phyloP scores from a whole-genome alignment of 75 land plant species.

The Gnetum montanum region DNA sequence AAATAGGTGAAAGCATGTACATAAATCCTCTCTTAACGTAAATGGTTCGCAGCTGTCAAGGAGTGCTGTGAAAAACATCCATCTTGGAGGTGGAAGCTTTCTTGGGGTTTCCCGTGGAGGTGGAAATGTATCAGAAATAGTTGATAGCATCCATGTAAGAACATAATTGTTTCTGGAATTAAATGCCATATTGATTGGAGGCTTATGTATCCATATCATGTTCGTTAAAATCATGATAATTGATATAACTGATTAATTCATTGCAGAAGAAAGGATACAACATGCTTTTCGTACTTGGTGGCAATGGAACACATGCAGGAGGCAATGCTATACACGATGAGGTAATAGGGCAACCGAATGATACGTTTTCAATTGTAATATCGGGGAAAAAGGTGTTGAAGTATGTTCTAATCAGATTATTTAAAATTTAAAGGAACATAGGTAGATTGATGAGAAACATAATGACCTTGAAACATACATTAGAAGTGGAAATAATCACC shows the following conservation, averaged over 20 bases:
- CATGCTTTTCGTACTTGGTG: conserved; percentile 96
- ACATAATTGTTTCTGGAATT: too few species aligned
- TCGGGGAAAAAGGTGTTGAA: not conserved
- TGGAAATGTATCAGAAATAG: conserved; percentile 51
- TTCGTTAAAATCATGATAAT: not conserved
- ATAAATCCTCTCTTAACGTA: too few species aligned
- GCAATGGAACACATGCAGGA: conserved; percentile 98
- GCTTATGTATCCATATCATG: not conserved
- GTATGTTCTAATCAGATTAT: not conserved
- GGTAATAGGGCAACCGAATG: too few species aligned
- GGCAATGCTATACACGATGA: conserved; percentile 85
- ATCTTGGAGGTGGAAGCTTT: conserved; percentile 84
- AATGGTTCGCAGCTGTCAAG: conserved; percentile 75
- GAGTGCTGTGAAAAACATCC: conserved; percentile 70
- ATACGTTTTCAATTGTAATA: not conserved
- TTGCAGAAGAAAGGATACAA: conserved; percentile 64
- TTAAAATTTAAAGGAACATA: not conserved
- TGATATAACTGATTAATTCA: too few species aligned
- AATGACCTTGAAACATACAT: too few species aligned
- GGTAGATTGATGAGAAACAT: too few species aligned
- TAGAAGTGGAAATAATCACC: too few species aligned
- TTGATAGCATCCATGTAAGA: conserved; percentile 80
- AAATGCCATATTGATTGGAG: not conserved
- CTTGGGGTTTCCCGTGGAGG: conserved; percentile 96
- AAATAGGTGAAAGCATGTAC: too few species aligned